Conservation (phyloP, 169 alveolate species). For the Eimeria zaria region DNA sequence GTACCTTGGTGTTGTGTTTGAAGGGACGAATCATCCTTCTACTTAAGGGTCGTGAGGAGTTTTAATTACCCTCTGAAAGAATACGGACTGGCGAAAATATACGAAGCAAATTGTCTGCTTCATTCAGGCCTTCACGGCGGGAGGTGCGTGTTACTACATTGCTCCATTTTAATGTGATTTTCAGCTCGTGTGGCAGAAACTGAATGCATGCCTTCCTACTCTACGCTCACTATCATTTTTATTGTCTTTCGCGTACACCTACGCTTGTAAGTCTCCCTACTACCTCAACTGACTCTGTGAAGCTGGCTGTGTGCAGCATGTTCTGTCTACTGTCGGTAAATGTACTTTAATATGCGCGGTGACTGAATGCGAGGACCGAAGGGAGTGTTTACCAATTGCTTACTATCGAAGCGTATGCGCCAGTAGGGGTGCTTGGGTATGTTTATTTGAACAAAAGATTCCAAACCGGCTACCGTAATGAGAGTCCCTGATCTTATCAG, state of each 20-base stretch:
- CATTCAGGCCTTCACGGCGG: neutral
- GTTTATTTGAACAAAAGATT: no score
- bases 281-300: neutral
- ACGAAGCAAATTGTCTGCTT: neutral
- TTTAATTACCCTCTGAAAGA: neutral
- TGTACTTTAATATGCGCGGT: neutral
- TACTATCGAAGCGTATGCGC: no score
- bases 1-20: constrained; percentile 2
- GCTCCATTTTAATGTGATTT: neutral
- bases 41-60: neutral
- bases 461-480: no score
- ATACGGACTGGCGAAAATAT: neutral
- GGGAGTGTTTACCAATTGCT: neutral
- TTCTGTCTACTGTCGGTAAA: neutral
- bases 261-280: neutral
- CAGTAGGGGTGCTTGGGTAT: no score
- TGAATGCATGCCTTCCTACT: neutral
- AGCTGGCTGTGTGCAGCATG: neutral
- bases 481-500: no score
- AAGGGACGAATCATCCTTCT: neutral
- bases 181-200: neutral
- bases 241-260: neutral
- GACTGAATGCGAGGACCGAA: neutral
- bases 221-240: neutral
- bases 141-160: neutral